Conservation (phyloP, 73 alveolate species). For the Tetrahymena malaccensis region DNA sequence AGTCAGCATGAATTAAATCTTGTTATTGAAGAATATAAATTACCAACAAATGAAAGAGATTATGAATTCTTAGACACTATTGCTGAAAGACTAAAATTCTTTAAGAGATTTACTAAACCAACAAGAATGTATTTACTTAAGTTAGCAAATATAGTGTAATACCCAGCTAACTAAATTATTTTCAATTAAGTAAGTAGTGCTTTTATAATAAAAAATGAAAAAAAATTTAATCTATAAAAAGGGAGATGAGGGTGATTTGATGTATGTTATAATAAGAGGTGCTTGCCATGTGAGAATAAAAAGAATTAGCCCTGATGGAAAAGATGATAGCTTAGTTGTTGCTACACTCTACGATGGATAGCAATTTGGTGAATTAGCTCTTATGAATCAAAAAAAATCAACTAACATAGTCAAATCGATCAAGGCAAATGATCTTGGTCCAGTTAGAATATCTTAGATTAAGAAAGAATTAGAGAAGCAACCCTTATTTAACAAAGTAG, state of each 20-base stretch:
- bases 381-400: conserved; percentile 15
- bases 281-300: conserved; percentile 43
- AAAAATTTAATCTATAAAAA: conserved; percentile 5
- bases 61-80: neutral
- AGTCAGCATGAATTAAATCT: neutral
- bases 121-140: neutral
- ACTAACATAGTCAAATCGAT: neutral
- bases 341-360: conserved; percentile 30
- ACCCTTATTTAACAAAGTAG: neutral
- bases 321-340: conserved; percentile 13
- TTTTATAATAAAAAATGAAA: neutral
- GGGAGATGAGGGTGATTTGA: conserved; percentile 35
- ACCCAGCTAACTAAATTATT: neutral
- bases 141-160: neutral
- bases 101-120: neutral
- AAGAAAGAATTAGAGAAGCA: neutral
- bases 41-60: neutral
- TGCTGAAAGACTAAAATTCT: neutral
- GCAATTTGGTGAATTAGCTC: conserved; percentile 41
- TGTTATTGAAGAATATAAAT: neutral
- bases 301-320: conserved; percentile 2
- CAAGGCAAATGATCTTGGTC: neutral
- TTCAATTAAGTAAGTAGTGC: neutral
- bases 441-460: neutral
- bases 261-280: conserved; percentile 30